Percentiles rank a stretch among this genome's conserved stretches.
Conservation (phyloP, 176 grass and related monocot genomes). For the Themeda triandra region DNA sequence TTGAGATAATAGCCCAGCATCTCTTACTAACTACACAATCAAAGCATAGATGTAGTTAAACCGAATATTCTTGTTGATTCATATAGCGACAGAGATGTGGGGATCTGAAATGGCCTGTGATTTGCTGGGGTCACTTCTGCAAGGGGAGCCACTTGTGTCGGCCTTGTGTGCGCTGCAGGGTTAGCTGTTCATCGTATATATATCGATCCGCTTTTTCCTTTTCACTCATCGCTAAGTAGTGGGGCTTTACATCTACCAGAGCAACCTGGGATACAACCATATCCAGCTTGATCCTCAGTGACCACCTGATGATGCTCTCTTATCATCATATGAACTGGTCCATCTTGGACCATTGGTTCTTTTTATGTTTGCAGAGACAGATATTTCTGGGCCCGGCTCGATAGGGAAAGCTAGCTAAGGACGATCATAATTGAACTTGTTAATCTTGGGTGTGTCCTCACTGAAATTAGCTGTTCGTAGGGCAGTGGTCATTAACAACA, state of each 20-base stretch:
- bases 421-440: background rate
- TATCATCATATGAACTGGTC: slow-evolving; percentile 6
- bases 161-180: no score
- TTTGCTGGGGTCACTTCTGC: slow-evolving; percentile 11
- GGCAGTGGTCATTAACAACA: background rate
- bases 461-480: background rate
- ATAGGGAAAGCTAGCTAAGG: background rate
- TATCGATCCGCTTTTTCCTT: background rate
- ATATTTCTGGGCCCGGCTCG: background rate
- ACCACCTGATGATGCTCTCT: slow-evolving; percentile 11
- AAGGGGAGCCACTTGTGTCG: no score
- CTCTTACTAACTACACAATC: no score
- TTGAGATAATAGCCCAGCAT: no score
- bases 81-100: background rate
- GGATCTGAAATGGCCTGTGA: slow-evolving; percentile 22
- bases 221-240: background rate
- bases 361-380: background rate
- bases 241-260: slow-evolving; percentile 1
- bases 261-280: slow-evolving; percentile 42
- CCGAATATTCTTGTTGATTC: background rate
- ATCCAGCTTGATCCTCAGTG: slow-evolving; percentile 33
- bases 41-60: background rate
- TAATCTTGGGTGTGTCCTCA: background rate
- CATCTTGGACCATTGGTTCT: background rate
- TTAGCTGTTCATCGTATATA: background rate